Conservation (phyloP, 331 rosid species). For the Malus hybrid region DNA sequence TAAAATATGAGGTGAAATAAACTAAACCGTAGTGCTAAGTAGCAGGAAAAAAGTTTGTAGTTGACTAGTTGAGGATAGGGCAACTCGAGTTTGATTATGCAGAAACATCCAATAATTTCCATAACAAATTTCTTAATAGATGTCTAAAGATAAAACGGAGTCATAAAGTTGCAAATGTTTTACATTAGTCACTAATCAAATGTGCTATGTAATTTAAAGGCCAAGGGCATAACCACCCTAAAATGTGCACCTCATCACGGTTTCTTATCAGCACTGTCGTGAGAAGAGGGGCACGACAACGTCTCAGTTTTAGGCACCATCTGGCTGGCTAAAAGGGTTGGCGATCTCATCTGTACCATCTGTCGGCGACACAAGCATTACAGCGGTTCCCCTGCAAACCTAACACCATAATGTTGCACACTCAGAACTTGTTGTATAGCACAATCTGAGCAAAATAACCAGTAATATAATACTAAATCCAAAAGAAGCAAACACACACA, state of each 20-base stretch:
- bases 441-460: background rate
- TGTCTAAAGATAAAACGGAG: background rate
- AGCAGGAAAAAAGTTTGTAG: too few relatives aligned
- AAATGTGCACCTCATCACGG: background rate
- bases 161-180: background rate
- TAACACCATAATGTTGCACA: conserved; percentile 16
- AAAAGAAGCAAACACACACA: background rate
- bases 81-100: background rate
- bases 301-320: conserved; percentile 35
- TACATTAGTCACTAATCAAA: background rate
- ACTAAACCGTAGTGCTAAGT: too few relatives aligned
- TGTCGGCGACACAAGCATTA: conserved; percentile 88
- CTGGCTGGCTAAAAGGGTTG: conserved; percentile 83
- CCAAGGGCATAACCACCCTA: background rate
- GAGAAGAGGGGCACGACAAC: background rate
- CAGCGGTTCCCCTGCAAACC: conserved; percentile 96
- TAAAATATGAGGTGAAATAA: too few relatives aligned
- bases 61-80: too few relatives aligned
- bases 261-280: background rate
- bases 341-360: conserved; percentile 90
- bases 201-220: background rate
- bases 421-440: background rate
- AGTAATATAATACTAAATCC: background rate
- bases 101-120: background rate
- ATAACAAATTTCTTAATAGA: background rate